These are phyloP conservation scores for Thelonectria discophora DNA, from an alignment of 2,329 filamentous ascomycete genomes.

Conservation along the genomic window DNA sequence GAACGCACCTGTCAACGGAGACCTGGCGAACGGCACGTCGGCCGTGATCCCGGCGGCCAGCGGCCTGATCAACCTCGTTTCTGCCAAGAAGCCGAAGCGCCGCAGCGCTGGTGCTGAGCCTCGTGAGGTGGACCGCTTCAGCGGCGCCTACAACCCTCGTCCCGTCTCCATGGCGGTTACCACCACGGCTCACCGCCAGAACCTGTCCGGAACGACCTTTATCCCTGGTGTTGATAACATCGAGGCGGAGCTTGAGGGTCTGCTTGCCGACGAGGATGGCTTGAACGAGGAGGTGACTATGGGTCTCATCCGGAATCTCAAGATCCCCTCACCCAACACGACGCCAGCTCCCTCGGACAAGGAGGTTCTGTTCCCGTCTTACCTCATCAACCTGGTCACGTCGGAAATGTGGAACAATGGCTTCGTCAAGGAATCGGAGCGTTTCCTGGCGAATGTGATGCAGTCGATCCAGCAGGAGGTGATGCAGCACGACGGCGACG, in stretches of 20 bases:
- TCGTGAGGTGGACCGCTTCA: constrained; percentile 88
- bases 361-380: constrained; percentile 97
- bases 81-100: constrained; percentile 96
- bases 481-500: constrained; percentile 98
- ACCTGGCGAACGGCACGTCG: constrained; percentile 51
- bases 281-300: constrained; percentile 97
- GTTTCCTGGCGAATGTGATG: constrained; percentile 99
- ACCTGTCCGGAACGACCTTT: constrained; percentile 78
- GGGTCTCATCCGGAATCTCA: constrained; percentile 94
- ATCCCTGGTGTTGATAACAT: constrained; percentile 87
- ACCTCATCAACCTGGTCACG: constrained; percentile 98
- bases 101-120: constrained; percentile 89
- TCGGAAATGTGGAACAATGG: constrained; percentile 99
- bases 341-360: constrained; percentile 95
- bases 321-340: constrained; percentile 89
- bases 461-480: constrained; percentile 99
- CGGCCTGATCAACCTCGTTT: constrained; percentile 95
- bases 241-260: constrained; percentile 91
- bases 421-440: constrained; percentile 98
- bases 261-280: constrained; percentile 93
- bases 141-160: constrained; percentile 89
- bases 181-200: constrained; percentile 72
- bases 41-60: constrained; percentile 64
- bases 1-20: constrained; percentile 77
- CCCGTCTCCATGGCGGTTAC: constrained; percentile 95